Conservation (phyloP, 495 filamentous ascomycete genomes). For the Astrothelium macrocarpum region DNA sequence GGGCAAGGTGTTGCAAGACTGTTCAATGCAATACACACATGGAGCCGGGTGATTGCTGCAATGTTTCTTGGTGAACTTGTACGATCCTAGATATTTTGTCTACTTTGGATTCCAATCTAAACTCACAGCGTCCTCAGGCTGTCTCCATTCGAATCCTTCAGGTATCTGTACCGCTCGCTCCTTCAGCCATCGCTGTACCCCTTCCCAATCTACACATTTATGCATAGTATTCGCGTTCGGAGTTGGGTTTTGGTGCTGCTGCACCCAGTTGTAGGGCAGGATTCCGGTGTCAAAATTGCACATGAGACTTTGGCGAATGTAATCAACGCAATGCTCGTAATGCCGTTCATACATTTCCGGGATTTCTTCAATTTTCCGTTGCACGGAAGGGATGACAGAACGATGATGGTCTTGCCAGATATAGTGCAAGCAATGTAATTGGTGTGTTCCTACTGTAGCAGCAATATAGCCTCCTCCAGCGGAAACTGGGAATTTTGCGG, state of each 20-base stretch:
- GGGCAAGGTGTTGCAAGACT: too few relatives aligned
- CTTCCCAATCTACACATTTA: constrained; percentile 30
- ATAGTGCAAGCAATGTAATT: constrained; percentile 13
- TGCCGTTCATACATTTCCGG: constrained; percentile 28
- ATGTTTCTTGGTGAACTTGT: too few relatives aligned
- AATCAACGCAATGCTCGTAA: constrained; percentile 30
- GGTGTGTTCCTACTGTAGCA: neutral
- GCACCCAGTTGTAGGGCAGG: constrained; percentile 24
- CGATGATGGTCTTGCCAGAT: constrained; percentile 19
- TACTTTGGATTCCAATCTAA: constrained; percentile 8
- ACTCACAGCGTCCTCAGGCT: constrained; percentile 11
- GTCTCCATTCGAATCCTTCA: constrained; percentile 8
- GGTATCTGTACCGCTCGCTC: constrained; percentile 21
- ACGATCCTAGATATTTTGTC: too few relatives aligned
- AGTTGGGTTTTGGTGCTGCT: constrained; percentile 23
- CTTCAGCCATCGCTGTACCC: constrained; percentile 25
- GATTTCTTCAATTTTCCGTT: neutral
- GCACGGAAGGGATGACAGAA: neutral
- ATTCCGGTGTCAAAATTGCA: constrained; percentile 27
- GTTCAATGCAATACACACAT: too few relatives aligned
- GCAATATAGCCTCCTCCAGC: neutral
- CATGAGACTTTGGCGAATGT: constrained; percentile 30
- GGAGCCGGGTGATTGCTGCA: too few relatives aligned
- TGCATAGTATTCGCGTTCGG: constrained; percentile 19
- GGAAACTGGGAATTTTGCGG: neutral